Base-by-base conservation (phyloP, 805 yeast species). In the Kazachstania psychrophila region DNA sequence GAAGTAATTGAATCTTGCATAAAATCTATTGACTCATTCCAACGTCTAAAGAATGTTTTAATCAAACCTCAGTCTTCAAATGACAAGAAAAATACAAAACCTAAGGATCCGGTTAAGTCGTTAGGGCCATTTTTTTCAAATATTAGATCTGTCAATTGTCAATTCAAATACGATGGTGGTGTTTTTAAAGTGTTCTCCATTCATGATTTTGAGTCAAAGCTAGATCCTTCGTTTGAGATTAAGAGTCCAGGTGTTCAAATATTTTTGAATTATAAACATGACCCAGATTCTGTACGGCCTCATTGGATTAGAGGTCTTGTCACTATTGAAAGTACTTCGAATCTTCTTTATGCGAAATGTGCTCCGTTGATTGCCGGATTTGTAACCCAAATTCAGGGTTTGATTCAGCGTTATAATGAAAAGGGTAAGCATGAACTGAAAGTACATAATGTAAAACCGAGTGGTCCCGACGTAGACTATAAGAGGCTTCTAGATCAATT, bases 191-290 rank as follows among this genome's bases (percentile, higher is more conserved):
- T 68, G 10, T 59, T 48, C 23, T 55, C 66, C 0, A 43, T 49
- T 36, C 60, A 56, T 7, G 72, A 70, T 31, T 62, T 68, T 23
- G 70, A 62, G 8, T 49, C 63, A 3, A 61, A 63, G 19, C 32
- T 36, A 9, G 55, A 51, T 7, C 69, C 85, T 0, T 69, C 82
- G 0, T 63, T 88, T 12, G 70, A 66, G 19, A 58, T 88, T 18
- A 80, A 73, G 36, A 73, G 95, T 0, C 97, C 97, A 0, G 80
- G 84, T 1, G 74, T 88, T 1, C 66, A 65, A 34, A 65, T 81
- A 5, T 67, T 70, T 2, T 47, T 77, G 0, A 73, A 69, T 39
- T 86, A 84, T 51, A 52, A 44, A 16, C 46, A 51, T 24, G 28
- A 42, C 10, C 45, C 41, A 9, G 23, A 30, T 8, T 28, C 26